These are phyloP conservation scores for Aspergillus neotritici DNA, from an alignment of 2,329 filamentous ascomycete genomes.

Conservation along the genomic window DNA sequence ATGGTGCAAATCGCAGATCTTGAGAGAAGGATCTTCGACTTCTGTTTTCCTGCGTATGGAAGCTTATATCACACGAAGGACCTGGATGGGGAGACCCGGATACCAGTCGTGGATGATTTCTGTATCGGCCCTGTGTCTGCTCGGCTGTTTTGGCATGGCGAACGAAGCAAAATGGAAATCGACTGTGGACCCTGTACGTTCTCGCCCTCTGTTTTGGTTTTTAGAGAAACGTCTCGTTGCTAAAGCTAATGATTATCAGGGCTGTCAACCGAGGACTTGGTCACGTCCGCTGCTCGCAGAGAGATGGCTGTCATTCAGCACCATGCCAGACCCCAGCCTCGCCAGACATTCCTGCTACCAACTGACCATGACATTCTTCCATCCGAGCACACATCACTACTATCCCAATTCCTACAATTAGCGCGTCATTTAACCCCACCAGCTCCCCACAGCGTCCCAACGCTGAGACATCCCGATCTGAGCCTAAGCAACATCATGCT, in stretches of 20 bases:
- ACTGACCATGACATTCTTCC: slow-evolving; percentile 20
- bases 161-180: slow-evolving; percentile 19
- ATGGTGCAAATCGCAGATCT: slow-evolving; percentile 23
- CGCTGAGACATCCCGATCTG: slow-evolving; percentile 24
- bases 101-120: slow-evolving; percentile 19
- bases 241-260: slow-evolving; percentile 18
- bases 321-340: slow-evolving; percentile 21
- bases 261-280: slow-evolving; percentile 15
- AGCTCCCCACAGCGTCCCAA: slow-evolving; percentile 12
- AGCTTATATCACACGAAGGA: slow-evolving; percentile 24
- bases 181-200: slow-evolving; percentile 23
- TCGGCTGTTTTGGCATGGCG: slow-evolving; percentile 26
- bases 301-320: slow-evolving; percentile 18
- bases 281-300: slow-evolving; percentile 23
- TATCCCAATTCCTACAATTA: slow-evolving; percentile 20
- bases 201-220: not conserved
- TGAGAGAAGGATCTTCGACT: slow-evolving; percentile 23
- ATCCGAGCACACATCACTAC: slow-evolving; percentile 19
- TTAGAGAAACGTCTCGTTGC: not conserved
- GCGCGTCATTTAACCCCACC: slow-evolving; percentile 16
- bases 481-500: slow-evolving; percentile 24
- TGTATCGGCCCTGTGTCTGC: slow-evolving; percentile 24
- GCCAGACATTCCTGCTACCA: slow-evolving; percentile 23
- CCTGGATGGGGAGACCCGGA: slow-evolving; percentile 11
- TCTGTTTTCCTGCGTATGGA: slow-evolving; percentile 24